Percentiles rank a stretch among this genome's conserved stretches.
Conservation (phyloP, 495 filamentous ascomycete genomes). For the Podospora comata region DNA sequence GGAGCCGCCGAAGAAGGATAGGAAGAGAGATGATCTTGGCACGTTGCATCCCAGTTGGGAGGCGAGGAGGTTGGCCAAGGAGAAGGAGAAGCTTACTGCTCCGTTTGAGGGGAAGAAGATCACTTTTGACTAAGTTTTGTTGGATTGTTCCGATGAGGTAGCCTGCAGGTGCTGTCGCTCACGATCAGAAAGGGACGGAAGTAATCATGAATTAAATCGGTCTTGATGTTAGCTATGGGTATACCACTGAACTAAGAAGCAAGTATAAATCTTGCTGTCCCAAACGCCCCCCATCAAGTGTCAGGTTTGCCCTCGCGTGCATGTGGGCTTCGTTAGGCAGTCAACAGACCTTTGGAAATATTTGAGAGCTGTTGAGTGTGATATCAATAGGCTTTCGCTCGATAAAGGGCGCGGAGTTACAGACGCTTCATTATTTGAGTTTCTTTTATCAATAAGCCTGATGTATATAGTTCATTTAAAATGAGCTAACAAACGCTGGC, state of each 20-base stretch:
- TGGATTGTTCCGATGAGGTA: conserved; percentile 8
- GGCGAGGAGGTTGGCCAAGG: conserved; percentile 82
- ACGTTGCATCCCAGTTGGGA: conserved; percentile 91
- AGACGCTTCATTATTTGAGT: too few relatives aligned
- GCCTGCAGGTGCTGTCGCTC: too few relatives aligned
- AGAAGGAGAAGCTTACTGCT: conserved; percentile 54
- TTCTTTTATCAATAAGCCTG: too few relatives aligned
- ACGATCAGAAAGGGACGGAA: neutral
- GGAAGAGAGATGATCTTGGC: conserved; percentile 58
- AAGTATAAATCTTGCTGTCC: neutral
- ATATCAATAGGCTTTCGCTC: too few relatives aligned
- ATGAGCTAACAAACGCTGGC: too few relatives aligned
- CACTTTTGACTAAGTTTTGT: conserved; percentile 66
- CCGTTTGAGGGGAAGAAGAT: conserved; percentile 86
- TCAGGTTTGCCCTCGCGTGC: neutral
- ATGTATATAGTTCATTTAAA: too few relatives aligned
- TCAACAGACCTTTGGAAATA: too few relatives aligned
- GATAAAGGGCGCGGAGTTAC: too few relatives aligned
- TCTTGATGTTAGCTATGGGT: neutral
- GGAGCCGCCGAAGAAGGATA: conserved; percentile 10
- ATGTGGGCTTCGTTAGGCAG: too few relatives aligned
- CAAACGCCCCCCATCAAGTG: neutral
- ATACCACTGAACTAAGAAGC: neutral
- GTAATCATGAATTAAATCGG: neutral
- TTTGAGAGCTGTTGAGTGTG: too few relatives aligned